phyloP scores from a whole-genome alignment of 148 eudicot genomes.

The Dianthus caryophyllus region DNA sequence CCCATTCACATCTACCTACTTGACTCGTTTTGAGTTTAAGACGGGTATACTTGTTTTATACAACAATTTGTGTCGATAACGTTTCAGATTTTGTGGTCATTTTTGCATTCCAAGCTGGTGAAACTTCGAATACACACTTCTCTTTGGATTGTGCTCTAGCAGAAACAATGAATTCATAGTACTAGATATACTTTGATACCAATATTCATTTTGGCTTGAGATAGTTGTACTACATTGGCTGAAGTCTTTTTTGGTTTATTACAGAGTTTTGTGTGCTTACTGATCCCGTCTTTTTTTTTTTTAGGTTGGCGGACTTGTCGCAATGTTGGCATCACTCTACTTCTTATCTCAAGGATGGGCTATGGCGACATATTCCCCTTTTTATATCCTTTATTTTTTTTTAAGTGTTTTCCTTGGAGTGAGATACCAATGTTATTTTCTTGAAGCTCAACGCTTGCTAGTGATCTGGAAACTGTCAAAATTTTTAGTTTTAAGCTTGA shows the following conservation, averaged over 20 bases:
- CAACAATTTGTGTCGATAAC: no score
- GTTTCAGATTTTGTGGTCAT: background rate
- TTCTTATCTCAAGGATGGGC: conserved; percentile 96
- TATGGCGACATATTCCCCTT: conserved; percentile 71
- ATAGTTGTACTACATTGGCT: background rate
- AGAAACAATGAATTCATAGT: background rate
- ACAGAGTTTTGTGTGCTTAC: conserved; percentile 2
- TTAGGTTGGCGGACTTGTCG: conserved; percentile 84
- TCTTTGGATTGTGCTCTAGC: background rate
- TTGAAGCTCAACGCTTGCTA: conserved; percentile 11
- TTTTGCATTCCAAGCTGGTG: background rate
- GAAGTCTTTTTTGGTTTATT: background rate
- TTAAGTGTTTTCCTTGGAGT: background rate
- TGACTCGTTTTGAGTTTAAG: no score
- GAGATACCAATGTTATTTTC: background rate
- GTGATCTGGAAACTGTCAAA: conserved; percentile 4
- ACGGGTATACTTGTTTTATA: no score
- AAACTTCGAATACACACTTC: background rate
- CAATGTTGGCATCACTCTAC: conserved; percentile 81
- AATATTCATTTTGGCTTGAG: background rate
- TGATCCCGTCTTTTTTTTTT: conserved; percentile 14
- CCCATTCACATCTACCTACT: no score
- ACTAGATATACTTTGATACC: background rate
- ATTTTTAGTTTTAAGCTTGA: conserved; percentile 45
- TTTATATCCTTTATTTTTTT: conserved; percentile 63